Percentiles rank a stretch among this genome's conserved stretches.
These are phyloP conservation scores for Drechslerella dactyloides DNA, from an alignment of 2,329 filamentous ascomycete genomes.

Conservation along the genomic window DNA sequence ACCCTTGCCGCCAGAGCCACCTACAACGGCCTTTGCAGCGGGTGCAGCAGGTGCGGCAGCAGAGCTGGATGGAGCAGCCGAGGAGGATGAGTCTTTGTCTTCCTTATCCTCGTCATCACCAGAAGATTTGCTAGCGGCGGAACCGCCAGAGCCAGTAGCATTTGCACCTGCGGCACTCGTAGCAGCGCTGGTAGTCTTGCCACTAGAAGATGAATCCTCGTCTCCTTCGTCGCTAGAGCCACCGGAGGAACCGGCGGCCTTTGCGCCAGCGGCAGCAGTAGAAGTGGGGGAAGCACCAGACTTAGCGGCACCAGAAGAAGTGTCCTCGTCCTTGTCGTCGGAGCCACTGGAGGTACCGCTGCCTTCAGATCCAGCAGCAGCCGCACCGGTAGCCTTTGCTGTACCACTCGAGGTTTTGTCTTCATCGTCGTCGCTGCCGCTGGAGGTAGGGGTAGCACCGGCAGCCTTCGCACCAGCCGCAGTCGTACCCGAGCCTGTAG, in stretches of 20 bases:
- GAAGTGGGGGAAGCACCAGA: not conserved
- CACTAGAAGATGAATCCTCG: not conserved
- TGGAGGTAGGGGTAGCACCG: not conserved
- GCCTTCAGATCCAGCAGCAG: not conserved
- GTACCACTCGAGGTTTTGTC: not conserved
- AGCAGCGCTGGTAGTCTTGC: not conserved
- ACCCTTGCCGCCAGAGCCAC: too few relatives aligned
- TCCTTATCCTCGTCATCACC: not conserved
- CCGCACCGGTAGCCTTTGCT: not conserved
- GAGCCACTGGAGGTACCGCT: not conserved
- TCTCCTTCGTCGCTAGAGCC: conserved; percentile 12
- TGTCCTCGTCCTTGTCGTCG: not conserved
- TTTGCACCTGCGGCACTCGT: not conserved
- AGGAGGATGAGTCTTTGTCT: not conserved
- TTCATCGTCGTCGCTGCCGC: not conserved
- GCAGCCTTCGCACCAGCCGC: not conserved
- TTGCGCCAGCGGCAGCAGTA: not conserved
- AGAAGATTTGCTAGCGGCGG: too few relatives aligned
- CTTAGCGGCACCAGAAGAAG: not conserved
- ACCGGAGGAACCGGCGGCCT: not conserved
- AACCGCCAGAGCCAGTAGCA: not conserved
- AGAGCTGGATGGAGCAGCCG: not conserved
- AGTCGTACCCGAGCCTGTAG: not conserved
- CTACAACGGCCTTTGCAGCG: not conserved
- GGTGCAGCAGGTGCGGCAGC: not conserved